Base-by-base conservation (phyloP, 1,284 basidiomycete species). In the Trichosporon faecale region DNA sequence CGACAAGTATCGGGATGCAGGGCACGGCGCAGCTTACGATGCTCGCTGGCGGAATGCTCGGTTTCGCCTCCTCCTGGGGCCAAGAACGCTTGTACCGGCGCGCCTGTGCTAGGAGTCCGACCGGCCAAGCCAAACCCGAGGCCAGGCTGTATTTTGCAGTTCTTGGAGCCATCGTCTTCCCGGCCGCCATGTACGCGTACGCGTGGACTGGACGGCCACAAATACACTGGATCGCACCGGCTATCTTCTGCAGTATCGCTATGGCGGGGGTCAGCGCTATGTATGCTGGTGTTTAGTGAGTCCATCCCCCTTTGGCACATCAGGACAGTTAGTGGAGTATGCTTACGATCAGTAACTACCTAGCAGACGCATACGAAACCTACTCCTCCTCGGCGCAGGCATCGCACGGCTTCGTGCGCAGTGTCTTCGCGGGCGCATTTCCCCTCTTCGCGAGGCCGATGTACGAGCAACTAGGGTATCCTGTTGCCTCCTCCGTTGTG, bases 1-100 rank as follows among this genome's bases (percentile, higher is more conserved):
- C 80, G 8, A 80, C 79, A 71, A 74, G 70, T 29, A 64, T 70
- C 11, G 82, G 80, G 3, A 66, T 77, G 66, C 70, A 74, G 5
- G 81, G 79, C 1, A 71, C 71, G 16, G 69, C 78, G n/a, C 73
- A 79, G 64, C 35, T 76, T 75, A 80, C 73, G 1, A 76, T 81
- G 7, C 75, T 90, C 73, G 75, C 86, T 44, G 93, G 92, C 11
- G 89, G 91, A 1, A 86, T 88, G 74, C 70, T 93, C 49, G 93
- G 91, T 0, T 90, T 91, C 49, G 76, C 91, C 27, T 89, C 89
- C 52, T 91, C 93, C 80, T 80, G 65, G 69, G 82, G 78, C 68
- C 80, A 81, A 71, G 79, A 82, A 64, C 33, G 70, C 29, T 72
- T 82, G 14, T 82, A 80, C 69, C 66, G 63, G 21, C 69, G 73